Evolutionary conservation across 2,329 filamentous ascomycete species (phyloP), one percentile per base, ranked within the genome.

Genomic region (Sporothrix pseudoabietina): DNA sequence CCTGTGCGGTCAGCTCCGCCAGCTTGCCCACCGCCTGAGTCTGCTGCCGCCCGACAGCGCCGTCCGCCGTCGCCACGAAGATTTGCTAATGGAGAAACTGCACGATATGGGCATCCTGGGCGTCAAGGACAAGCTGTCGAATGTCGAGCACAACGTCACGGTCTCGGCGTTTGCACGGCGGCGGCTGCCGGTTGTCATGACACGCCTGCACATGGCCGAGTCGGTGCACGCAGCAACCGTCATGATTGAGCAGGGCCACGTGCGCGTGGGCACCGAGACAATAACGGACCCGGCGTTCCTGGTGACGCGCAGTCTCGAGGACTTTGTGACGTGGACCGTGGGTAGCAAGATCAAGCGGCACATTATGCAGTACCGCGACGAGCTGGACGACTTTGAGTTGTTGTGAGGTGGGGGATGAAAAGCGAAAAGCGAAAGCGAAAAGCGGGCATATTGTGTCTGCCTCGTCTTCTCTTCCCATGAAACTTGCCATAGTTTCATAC

Each of bases 281-380:
- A 88, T 98, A 35, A 97, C 93, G 1, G 95, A 98, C 80, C 90
- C 94, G 39, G 94, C 94, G 0, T 98, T 94, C 79, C 82, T 98
- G 71, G 94, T 98, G 8, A 96, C 93, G 52, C 87, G 94, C 76
- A 92, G 90, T 75, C 93, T 97, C 87, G 95, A 98, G 83, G 95
- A 98, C 83, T 97, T 97, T 81, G 92, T 98, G 22, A 98, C 95
- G 0, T 98, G 95, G 95, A 91, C 95, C 10, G 93, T 97, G 78
- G 94, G 93, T 74, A 97, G 93, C 82, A 98, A 98, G 92, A 94
- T 98, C 82, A 97, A 97, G 91, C 89, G 92, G 80, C 96, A 94
- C 80, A 97, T 98, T 76, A 91, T 97, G 89, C 93, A 93, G 83
- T 98, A 98, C 81, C 90, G 94, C 78, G 94, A 98, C 82, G 93